These are phyloP conservation scores for Plasmodium malariae DNA, from an alignment of 169 alveolate species.

Conservation along the genomic window DNA sequence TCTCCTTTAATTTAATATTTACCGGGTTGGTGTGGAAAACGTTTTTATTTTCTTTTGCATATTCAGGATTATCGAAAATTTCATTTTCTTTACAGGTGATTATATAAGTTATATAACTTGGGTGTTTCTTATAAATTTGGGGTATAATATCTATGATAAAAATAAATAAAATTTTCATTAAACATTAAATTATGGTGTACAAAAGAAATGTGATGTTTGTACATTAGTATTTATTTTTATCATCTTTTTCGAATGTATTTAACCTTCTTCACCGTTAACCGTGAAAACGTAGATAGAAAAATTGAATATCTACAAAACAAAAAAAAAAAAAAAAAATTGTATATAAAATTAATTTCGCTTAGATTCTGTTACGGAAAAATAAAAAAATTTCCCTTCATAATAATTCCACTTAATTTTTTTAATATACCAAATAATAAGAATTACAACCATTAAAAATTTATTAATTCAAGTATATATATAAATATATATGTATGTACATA, in stretches of 20 bases:
- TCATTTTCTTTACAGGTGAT: constrained; percentile 52
- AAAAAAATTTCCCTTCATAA: too few relatives aligned
- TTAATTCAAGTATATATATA: too few relatives aligned
- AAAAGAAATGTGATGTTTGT: not conserved
- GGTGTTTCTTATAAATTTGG: constrained; percentile 55
- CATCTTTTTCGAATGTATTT: not conserved
- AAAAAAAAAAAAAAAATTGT: not conserved
- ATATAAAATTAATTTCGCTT: too few relatives aligned
- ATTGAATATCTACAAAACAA: constrained; percentile 23
- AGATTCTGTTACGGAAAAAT: too few relatives aligned
- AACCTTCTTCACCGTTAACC: constrained; percentile 32
- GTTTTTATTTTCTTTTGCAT: constrained; percentile 59
- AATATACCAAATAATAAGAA: too few relatives aligned
- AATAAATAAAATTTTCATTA: not conserved
- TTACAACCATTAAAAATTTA: too few relatives aligned
- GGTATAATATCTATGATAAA: constrained; percentile 32
- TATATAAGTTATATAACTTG: constrained; percentile 50
- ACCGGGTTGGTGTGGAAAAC: constrained; percentile 72
- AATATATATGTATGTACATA: too few relatives aligned
- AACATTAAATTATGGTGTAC: not conserved
- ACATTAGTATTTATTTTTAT: not conserved
- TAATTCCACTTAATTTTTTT: too few relatives aligned
- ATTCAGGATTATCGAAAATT: constrained; percentile 59
- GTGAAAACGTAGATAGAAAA: constrained; percentile 69
- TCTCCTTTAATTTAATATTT: constrained; percentile 20